These are phyloP conservation scores for Ophiognomonia clavigignenti-juglandacearum DNA, from an alignment of 2,329 filamentous ascomycete species.

Conservation along the genomic window DNA sequence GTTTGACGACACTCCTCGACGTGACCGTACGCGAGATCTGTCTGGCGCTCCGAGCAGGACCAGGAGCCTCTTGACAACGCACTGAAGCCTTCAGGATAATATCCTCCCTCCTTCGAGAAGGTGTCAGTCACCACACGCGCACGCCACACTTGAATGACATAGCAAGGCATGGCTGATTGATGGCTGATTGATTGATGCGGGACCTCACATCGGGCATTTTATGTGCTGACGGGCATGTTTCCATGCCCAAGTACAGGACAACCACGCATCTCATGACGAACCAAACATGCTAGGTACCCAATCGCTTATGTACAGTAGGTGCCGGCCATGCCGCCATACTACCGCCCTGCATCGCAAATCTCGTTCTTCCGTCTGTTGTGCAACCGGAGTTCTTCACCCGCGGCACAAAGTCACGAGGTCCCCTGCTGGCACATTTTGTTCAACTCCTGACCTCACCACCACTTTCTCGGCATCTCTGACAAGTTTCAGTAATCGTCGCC, in stretches of 20 bases:
- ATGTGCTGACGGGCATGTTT: too few relatives aligned
- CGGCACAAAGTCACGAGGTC: conserved; percentile 12
- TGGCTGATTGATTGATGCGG: neutral
- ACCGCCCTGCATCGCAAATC: neutral
- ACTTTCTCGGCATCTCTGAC: neutral
- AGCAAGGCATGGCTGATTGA: neutral
- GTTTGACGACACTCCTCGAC: neutral
- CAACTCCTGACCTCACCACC: neutral
- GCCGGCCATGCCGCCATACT: too few relatives aligned
- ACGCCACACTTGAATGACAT: too few relatives aligned
- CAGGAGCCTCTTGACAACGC: too few relatives aligned
- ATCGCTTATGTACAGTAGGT: conserved; percentile 1
- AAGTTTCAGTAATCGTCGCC: neutral
- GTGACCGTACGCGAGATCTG: neutral
- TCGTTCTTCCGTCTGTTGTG: conserved; percentile 3
- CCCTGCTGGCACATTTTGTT: conserved; percentile 4
- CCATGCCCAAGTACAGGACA: too few relatives aligned
- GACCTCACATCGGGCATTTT: neutral
- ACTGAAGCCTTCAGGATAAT: too few relatives aligned
- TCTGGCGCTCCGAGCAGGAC: too few relatives aligned
- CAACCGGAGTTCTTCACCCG: conserved; percentile 1
- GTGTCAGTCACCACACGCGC: too few relatives aligned
- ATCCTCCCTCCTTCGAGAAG: too few relatives aligned
- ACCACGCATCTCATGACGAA: too few relatives aligned
- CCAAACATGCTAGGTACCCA: neutral